Percentiles rank a stretch among this genome's conserved stretches.
Conservation (phyloP, 768 basidiomycete genomes). For the Suillus luteus region DNA sequence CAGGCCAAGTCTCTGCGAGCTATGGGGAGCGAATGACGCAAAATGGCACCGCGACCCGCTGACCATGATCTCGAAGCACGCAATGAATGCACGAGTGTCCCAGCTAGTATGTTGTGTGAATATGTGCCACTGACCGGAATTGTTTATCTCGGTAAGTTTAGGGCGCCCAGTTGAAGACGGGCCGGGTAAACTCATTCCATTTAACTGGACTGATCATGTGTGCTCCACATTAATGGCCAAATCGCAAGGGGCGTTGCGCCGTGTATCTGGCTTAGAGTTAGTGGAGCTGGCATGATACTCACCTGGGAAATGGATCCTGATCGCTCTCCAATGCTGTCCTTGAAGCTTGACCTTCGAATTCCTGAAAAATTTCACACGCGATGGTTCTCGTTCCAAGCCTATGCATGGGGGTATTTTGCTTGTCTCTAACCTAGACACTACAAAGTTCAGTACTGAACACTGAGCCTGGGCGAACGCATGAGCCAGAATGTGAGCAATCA, state of each 20-base stretch:
- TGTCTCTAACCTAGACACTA: neutral
- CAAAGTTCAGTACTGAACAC: neutral
- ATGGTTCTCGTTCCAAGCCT: neutral
- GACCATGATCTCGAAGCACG: neutral
- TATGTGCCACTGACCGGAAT: neutral
- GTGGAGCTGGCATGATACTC: neutral
- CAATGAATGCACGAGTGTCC: neutral
- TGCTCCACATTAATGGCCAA: neutral
- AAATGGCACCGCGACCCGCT: neutral
- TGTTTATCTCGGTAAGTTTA: neutral
- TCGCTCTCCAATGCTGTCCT: neutral
- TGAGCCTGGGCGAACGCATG: neutral
- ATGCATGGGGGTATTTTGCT: neutral
- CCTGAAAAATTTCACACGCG: neutral
- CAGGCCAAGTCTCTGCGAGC: neutral
- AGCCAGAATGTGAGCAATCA: neutral
- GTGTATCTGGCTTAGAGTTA: neutral
- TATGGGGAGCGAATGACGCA: constrained; percentile 1
- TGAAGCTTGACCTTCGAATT: neutral
- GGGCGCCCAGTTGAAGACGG: neutral
- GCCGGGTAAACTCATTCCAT: neutral
- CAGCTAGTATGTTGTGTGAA: neutral
- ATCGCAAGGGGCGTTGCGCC: neutral
- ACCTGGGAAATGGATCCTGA: neutral
- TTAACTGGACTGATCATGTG: neutral